Percentiles rank a stretch among this genome's conserved stretches.
These are phyloP conservation scores for Heracleum sosnowskyi DNA, from an alignment of 129 eudicot species.

Conservation along the genomic window DNA sequence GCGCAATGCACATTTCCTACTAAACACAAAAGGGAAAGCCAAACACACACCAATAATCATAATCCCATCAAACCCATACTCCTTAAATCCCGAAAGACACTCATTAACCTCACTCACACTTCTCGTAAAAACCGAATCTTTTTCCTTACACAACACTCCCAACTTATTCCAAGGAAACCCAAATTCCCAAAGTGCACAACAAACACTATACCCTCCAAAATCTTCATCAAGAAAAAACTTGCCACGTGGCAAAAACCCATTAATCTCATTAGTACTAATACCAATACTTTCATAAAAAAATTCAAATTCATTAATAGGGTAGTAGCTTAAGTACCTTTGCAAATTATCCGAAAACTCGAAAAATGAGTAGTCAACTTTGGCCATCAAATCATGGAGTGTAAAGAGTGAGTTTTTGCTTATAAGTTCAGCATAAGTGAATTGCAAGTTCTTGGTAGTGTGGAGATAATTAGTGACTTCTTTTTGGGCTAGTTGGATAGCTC, in stretches of 20 bases:
- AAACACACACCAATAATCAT: constrained; percentile 47
- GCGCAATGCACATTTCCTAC: constrained; percentile 8
- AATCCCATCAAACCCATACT: constrained; percentile 35
- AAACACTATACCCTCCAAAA: constrained; percentile 26
- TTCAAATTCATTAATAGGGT: constrained; percentile 71
- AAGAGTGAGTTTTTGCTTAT: constrained; percentile 41
- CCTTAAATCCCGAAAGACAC: constrained; percentile 29
- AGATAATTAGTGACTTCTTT: constrained; percentile 42
- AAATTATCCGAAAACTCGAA: constrained; percentile 29
- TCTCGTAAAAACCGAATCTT: constrained; percentile 29
- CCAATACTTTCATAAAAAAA: constrained; percentile 81
- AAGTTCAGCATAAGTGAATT: constrained; percentile 47
- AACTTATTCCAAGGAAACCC: constrained; percentile 78
- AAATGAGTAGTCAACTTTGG: constrained; percentile 35
- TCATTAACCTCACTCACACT: constrained; percentile 23
- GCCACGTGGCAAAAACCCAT: constrained; percentile 28
- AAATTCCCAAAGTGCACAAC: constrained; percentile 51
- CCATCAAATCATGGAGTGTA: constrained; percentile 31
- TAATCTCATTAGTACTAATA: constrained; percentile 31
- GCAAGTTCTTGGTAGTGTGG: constrained; percentile 23
- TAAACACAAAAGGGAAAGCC: constrained; percentile 49
- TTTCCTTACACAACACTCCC: constrained; percentile 43
- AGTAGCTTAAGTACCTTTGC: constrained; percentile 52
- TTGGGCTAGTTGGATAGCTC: constrained; percentile 37
- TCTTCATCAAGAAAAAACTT: constrained; percentile 52